Evolutionary conservation across 768 basidiomycete species (phyloP).

Genomic region (Mycena metata): DNA sequence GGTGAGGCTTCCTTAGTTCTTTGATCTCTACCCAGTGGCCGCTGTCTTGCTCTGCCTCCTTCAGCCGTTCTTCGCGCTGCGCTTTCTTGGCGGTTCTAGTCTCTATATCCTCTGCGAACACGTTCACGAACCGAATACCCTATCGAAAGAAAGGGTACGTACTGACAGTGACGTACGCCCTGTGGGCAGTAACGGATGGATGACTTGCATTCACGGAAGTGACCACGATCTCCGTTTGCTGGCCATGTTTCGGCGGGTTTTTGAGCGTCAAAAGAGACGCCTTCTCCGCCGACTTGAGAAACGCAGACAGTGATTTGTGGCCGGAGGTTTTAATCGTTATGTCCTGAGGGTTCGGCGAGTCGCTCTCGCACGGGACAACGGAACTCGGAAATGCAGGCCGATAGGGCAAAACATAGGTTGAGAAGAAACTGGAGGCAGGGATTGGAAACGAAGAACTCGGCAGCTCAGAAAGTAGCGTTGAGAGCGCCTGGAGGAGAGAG

Average conservation of each 20-base stretch:
- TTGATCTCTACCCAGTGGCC: constrained; percentile 67
- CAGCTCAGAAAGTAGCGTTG: constrained; percentile 59
- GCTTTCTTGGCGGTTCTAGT: constrained; percentile 72
- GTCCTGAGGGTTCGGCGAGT: constrained; percentile 49
- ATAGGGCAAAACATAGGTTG: constrained; percentile 80
- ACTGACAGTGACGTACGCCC: constrained; percentile 66
- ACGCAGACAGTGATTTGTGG: constrained; percentile 84
- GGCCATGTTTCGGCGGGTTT: constrained; percentile 62
- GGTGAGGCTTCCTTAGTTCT: constrained; percentile 85
- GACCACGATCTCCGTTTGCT: constrained; percentile 67
- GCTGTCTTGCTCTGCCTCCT: constrained; percentile 57
- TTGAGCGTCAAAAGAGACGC: constrained; percentile 80
- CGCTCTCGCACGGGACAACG: constrained; percentile 48
- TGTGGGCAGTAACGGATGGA: constrained; percentile 67
- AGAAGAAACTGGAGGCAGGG: constrained; percentile 81
- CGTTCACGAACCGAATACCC: background rate
- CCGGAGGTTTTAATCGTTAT: constrained; percentile 85
- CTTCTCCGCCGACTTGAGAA: constrained; percentile 85
- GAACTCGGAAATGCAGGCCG: constrained; percentile 75
- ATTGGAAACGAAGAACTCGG: constrained; percentile 78
- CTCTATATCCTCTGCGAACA: constrained; percentile 65
- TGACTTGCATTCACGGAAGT: constrained; percentile 69
- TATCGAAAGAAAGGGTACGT: background rate
- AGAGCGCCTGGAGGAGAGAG: constrained; percentile 77
- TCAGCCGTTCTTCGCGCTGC: constrained; percentile 65